A percentile compares a stretch with the other conserved stretches of the same genome.
These are phyloP conservation scores for Zangia roseola DNA, from an alignment of 768 basidiomycete species.

Conservation along the genomic window DNA sequence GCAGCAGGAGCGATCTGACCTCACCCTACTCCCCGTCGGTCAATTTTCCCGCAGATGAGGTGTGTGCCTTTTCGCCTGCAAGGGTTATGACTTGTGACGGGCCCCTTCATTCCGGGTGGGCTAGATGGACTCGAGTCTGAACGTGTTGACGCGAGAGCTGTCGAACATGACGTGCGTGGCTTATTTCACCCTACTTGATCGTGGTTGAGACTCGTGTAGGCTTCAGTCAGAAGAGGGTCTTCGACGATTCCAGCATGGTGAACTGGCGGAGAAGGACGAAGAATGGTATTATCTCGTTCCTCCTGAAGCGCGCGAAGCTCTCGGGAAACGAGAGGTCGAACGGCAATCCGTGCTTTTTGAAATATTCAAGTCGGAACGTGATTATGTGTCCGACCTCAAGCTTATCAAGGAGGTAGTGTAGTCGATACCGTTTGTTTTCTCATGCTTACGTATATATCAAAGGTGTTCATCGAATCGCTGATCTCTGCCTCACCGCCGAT, in stretches of 20 bases:
- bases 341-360: constrained; percentile 89
- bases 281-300: constrained; percentile 86
- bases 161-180: constrained; percentile 41
- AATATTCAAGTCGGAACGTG: constrained; percentile 83
- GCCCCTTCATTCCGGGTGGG: constrained; percentile 9
- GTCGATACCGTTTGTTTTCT: background rate
- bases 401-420: constrained; percentile 60
- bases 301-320: constrained; percentile 59
- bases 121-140: constrained; percentile 25
- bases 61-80: constrained; percentile 35
- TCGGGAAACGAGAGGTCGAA: constrained; percentile 77
- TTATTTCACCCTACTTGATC: background rate
- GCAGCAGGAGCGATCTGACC: constrained; percentile 20
- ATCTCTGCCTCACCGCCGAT: constrained; percentile 61
- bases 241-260: constrained; percentile 63
- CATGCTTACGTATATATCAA: constrained; percentile 1
- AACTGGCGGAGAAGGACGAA: constrained; percentile 64
- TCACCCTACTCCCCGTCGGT: constrained; percentile 36
- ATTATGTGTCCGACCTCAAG: constrained; percentile 82
- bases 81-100: constrained; percentile 2
- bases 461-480: constrained; percentile 78
- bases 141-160: constrained; percentile 33
- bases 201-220: constrained; percentile 34
- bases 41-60: constrained; percentile 37
- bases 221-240: constrained; percentile 64